A percentile compares a stretch with the other conserved stretches of the same genome.
Evolutionary conservation across 129 eudicot genomes (phyloP).

Genomic region (Apium graveolens): DNA sequence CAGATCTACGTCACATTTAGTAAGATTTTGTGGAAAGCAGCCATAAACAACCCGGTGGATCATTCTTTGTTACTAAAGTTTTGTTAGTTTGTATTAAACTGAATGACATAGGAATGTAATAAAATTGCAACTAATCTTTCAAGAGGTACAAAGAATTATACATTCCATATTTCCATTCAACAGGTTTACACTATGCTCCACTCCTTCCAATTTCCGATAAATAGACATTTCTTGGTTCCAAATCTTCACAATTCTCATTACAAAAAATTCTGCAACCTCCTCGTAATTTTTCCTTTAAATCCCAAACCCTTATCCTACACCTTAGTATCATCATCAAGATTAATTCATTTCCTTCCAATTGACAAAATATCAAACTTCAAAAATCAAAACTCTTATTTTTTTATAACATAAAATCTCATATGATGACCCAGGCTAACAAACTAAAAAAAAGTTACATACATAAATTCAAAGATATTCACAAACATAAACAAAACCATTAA

Average conservation of each 20-base stretch:
- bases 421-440: neutral
- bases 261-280: neutral
- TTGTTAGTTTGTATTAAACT: neutral
- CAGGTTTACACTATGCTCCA: neutral
- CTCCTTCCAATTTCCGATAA: neutral
- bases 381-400: neutral
- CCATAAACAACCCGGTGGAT: neutral
- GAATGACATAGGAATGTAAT: neutral
- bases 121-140: neutral
- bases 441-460: neutral
- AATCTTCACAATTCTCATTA: neutral
- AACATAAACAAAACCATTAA: neutral
- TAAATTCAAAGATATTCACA: no score
- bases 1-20: neutral
- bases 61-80: neutral
- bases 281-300: neutral
- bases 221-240: neutral
- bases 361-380: neutral
- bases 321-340: neutral
- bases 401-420: no score
- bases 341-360: neutral
- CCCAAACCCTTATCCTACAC: neutral
- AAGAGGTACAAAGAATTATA: neutral
- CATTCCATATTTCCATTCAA: neutral
- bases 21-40: neutral